phyloP scores from a whole-genome alignment of 2,329 filamentous ascomycete genomes.

The Ophiosphaerella herpotricha region DNA sequence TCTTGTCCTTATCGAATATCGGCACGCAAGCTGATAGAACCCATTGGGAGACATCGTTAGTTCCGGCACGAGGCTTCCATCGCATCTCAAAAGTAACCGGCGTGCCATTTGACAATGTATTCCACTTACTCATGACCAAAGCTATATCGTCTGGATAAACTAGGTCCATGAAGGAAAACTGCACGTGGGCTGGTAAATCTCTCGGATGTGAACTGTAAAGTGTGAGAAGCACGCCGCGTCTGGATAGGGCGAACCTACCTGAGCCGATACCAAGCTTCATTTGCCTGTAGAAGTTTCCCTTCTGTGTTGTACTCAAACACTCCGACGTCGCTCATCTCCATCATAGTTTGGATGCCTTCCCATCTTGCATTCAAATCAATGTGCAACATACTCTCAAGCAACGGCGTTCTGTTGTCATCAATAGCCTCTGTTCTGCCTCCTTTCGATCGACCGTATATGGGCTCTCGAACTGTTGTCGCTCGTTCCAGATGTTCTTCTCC shows the following conservation, averaged over 20 bases:
- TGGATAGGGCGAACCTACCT: slow-evolving; percentile 9
- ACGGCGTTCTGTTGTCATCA: slow-evolving; percentile 1
- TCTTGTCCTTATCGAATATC: slow-evolving; percentile 31
- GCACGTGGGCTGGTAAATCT: slow-evolving; percentile 19
- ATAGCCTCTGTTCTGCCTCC: slow-evolving; percentile 8
- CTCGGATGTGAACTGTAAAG: slow-evolving; percentile 24
- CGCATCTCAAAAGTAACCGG: slow-evolving; percentile 42
- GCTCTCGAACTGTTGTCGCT: neutral
- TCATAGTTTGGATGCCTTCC: slow-evolving; percentile 37
- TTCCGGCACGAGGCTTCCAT: slow-evolving; percentile 31
- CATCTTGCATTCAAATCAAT: slow-evolving; percentile 26
- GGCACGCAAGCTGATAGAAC: slow-evolving; percentile 37
- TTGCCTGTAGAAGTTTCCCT: slow-evolving; percentile 35
- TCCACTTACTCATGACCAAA: slow-evolving; percentile 37
- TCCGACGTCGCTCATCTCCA: slow-evolving; percentile 44
- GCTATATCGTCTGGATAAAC: slow-evolving; percentile 32
- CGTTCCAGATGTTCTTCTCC: slow-evolving; percentile 1
- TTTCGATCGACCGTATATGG: slow-evolving; percentile 11
- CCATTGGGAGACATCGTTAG: slow-evolving; percentile 27
- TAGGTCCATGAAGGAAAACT: slow-evolving; percentile 39
- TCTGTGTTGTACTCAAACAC: slow-evolving; percentile 36
- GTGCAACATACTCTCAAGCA: slow-evolving; percentile 9
- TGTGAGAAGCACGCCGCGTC: neutral
- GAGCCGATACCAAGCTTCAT: slow-evolving; percentile 36
- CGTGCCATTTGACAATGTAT: slow-evolving; percentile 28